Conservation (phyloP, 768 basidiomycete genomes). For the Gyrodon lividus region DNA sequence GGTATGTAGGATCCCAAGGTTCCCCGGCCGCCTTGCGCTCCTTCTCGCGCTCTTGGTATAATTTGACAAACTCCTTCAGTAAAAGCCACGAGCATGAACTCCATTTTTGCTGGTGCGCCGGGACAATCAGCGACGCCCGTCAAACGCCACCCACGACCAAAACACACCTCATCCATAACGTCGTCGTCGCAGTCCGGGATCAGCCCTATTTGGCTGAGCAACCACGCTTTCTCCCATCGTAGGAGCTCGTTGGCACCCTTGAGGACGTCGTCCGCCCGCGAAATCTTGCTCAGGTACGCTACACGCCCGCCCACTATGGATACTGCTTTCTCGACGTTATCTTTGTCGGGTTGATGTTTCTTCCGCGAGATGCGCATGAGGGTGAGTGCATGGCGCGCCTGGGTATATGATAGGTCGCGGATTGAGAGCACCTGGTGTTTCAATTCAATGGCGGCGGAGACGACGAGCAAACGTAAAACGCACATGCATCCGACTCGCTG, state of each 20-base stretch:
- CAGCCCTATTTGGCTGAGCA: conserved; percentile 72
- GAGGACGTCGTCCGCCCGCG: conserved; percentile 48
- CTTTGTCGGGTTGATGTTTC: conserved; percentile 24
- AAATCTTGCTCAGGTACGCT: conserved; percentile 66
- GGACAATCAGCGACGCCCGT: not conserved
- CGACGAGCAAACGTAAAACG: conserved; percentile 12
- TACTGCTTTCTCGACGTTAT: conserved; percentile 45
- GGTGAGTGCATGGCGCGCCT: conserved; percentile 56
- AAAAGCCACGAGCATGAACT: conserved; percentile 80
- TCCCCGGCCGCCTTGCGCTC: conserved; percentile 40
- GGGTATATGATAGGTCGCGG: conserved; percentile 60
- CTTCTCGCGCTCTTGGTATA: conserved; percentile 49
- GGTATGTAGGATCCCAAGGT: conserved; percentile 43
- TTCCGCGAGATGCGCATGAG: conserved; percentile 42
- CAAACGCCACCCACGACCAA: conserved; percentile 1
- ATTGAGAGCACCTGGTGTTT: conserved; percentile 61
- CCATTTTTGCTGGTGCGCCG: conserved; percentile 64
- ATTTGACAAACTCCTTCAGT: conserved; percentile 68
- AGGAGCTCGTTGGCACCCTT: conserved; percentile 64
- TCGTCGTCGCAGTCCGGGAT: conserved; percentile 84
- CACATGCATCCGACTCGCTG: conserved; percentile 73
- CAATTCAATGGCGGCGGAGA: conserved; percentile 7
- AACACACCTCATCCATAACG: conserved; percentile 81
- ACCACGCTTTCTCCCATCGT: conserved; percentile 75
- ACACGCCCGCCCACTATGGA: conserved; percentile 75